Evolutionary conservation across 176 grass and related monocot genomes (phyloP).

Genomic region (Aechmea fasciata): DNA sequence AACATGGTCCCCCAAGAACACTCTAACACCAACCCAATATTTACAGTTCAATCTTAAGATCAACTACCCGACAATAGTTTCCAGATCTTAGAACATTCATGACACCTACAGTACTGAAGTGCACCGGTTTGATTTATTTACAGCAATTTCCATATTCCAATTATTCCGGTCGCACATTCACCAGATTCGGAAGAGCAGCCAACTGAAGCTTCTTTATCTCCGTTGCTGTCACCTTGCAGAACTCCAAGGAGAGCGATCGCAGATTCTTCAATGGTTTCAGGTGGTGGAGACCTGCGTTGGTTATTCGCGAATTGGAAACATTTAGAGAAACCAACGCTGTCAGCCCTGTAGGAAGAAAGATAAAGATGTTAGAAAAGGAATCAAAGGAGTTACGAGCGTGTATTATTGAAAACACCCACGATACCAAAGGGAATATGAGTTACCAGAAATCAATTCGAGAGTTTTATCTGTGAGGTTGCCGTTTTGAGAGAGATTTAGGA

Average conservation of each 20-base stretch:
- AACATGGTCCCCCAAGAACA: not conserved
- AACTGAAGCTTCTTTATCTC: slow-evolving; percentile 82
- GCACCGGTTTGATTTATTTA: slow-evolving; percentile 11
- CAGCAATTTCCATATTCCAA: not conserved
- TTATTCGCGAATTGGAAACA: slow-evolving; percentile 66
- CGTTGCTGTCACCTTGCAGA: slow-evolving; percentile 66
- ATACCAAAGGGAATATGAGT: not conserved
- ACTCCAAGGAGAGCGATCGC: slow-evolving; percentile 62
- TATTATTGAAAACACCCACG: not conserved
- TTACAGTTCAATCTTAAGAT: not conserved
- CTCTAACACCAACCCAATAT: not conserved
- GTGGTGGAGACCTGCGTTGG: slow-evolving; percentile 66
- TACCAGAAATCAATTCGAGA: slow-evolving; percentile 78
- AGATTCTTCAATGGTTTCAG: slow-evolving; percentile 72
- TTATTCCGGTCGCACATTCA: slow-evolving; percentile 62
- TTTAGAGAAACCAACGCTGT: slow-evolving; percentile 71
- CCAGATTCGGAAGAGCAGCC: slow-evolving; percentile 65
- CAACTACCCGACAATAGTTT: not conserved
- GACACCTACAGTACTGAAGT: not conserved
- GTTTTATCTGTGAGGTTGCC: slow-evolving; percentile 67
- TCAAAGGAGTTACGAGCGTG: not conserved
- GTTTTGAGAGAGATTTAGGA: slow-evolving; percentile 91
- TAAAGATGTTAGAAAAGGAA: not conserved
- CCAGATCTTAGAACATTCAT: not conserved
- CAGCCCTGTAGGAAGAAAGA: slow-evolving; percentile 40